phyloP scores from a whole-genome alignment of 164 flowering plant genomes.

The Vitis riparia region DNA sequence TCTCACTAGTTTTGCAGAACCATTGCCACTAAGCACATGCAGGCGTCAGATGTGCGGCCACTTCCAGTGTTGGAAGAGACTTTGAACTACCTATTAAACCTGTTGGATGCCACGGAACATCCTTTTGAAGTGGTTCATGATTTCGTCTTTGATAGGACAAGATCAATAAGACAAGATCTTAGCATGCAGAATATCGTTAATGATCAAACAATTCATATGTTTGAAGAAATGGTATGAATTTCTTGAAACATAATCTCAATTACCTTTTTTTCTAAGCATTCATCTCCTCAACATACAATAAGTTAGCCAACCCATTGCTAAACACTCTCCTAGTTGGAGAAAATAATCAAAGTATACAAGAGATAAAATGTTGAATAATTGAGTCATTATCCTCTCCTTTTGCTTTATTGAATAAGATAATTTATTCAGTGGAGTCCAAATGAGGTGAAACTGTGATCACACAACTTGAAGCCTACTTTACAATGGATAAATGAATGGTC shows the following conservation, averaged over 20 bases:
- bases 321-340: not conserved
- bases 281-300: not conserved
- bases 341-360: not conserved
- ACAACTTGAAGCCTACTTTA: too few species aligned
- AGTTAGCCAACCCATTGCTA: not conserved
- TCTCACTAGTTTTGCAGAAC: slow-evolving; percentile 58
- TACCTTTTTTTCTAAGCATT: not conserved
- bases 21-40: slow-evolving; percentile 39
- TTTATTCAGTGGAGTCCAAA: too few species aligned
- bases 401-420: not conserved
- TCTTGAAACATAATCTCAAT: not conserved
- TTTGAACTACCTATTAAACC: slow-evolving; percentile 18
- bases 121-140: slow-evolving; percentile 83
- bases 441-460: too few species aligned
- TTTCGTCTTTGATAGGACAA: slow-evolving; percentile 84
- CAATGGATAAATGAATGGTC: too few species aligned
- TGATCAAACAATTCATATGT: slow-evolving; percentile 52
- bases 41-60: too few species aligned
- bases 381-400: not conserved
- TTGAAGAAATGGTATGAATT: slow-evolving; percentile 72
- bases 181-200: slow-evolving; percentile 69
- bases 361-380: not conserved
- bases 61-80: slow-evolving; percentile 57
- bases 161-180: slow-evolving; percentile 92
- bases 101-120: slow-evolving; percentile 51